A percentile compares a stretch with the other conserved stretches of the same genome.
Evolutionary conservation across 306 rosid genomes (phyloP).

Genomic region (Astragalus glycyphyllos): DNA sequence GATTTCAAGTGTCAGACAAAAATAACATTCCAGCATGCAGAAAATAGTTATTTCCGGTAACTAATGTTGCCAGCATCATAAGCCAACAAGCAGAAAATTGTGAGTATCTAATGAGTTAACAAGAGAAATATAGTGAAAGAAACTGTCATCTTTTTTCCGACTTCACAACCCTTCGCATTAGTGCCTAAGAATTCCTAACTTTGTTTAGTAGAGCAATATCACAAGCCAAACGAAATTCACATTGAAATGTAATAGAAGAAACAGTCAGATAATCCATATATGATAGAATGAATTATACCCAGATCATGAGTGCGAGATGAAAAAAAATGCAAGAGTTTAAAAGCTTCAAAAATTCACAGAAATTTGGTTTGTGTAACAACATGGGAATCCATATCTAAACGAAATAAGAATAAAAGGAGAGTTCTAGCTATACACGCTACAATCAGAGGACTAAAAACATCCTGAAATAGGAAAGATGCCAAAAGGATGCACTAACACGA

Average conservation of each 20-base stretch:
- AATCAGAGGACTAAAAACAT: conserved; percentile 30
- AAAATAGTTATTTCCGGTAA: not conserved
- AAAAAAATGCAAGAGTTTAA: not conserved
- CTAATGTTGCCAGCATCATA: conserved; percentile 20
- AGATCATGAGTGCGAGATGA: not conserved
- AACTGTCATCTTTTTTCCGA: not conserved
- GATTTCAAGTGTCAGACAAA: conserved; percentile 39
- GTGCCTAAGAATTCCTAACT: not conserved
- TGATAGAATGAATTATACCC: not conserved
- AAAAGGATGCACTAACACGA: conserved; percentile 55
- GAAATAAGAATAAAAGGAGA: not conserved
- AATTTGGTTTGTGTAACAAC: conserved; percentile 19
- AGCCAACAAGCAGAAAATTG: conserved; percentile 13
- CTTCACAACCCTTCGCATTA: not conserved
- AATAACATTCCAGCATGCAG: conserved; percentile 14
- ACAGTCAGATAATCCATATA: not conserved
- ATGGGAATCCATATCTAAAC: conserved; percentile 7
- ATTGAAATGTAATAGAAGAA: conserved; percentile 13
- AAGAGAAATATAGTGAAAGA: not conserved
- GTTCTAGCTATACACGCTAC: conserved; percentile 7
- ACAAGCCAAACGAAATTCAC: conserved; percentile 14
- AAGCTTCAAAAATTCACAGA: not conserved
- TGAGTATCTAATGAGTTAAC: conserved; percentile 2
- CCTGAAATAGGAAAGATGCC: conserved; percentile 28
- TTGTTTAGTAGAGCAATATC: conserved; percentile 4